Evolutionary conservation across 1,139 yeast species (phyloP).

Genomic region (Scheffersomyces quercinus): DNA sequence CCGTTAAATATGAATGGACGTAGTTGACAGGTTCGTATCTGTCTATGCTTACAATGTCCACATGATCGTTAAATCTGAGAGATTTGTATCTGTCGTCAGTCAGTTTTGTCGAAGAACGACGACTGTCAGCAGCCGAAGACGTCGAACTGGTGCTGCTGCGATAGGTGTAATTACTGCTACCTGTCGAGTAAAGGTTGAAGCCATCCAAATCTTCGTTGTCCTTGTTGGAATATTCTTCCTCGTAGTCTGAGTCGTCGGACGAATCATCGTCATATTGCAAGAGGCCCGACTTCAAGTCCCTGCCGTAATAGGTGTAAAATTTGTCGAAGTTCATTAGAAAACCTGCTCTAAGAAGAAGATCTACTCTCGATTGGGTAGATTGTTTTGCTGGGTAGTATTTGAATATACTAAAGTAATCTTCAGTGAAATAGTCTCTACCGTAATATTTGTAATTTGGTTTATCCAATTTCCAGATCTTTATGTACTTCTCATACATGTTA

Average conservation of each 20-base stretch:
- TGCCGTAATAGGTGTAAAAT: slow-evolving; percentile 5
- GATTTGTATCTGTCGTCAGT: neutral
- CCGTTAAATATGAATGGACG: slow-evolving; percentile 3
- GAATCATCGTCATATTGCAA: slow-evolving; percentile 1
- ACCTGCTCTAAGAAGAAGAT: slow-evolving; percentile 9
- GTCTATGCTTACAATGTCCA: slow-evolving; percentile 8
- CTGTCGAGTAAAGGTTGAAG: neutral
- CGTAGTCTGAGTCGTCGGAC: neutral
- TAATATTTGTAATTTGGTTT: slow-evolving; percentile 8
- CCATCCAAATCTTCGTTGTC: neutral
- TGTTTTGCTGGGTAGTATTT: slow-evolving; percentile 7
- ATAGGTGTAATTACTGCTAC: neutral
- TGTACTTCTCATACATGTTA: slow-evolving; percentile 6
- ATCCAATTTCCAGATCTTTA: slow-evolving; percentile 9
- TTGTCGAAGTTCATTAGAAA: slow-evolving; percentile 10
- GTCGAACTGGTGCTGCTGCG: neutral
- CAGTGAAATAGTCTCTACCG: slow-evolving; percentile 7
- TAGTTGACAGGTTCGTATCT: slow-evolving; percentile 10
- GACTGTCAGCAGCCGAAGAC: neutral
- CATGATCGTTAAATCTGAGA: slow-evolving; percentile 9
- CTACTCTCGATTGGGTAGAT: slow-evolving; percentile 7
- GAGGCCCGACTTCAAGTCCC: slow-evolving; percentile 4
- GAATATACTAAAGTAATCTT: slow-evolving; percentile 10
- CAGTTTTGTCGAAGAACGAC: neutral
- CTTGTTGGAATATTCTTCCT: neutral